Evolutionary conservation across 164 flowering plant species (phyloP), one percentile per base, ranked within the genome.

Genomic region (Tetracentron sinense): DNA sequence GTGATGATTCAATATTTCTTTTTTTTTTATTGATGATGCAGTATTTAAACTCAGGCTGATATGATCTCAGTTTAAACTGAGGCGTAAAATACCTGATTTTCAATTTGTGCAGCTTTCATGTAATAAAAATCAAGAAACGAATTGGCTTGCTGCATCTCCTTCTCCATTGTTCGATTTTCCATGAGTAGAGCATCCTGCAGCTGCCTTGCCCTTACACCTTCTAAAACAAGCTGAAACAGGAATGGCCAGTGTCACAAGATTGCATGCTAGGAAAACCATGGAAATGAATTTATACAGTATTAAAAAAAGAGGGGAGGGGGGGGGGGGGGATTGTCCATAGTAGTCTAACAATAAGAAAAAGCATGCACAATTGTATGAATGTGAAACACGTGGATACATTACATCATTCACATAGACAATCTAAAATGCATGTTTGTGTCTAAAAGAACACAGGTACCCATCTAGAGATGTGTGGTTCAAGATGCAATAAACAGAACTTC

Each of bases 151-250:
- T 82, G 87, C 72, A 89, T 66, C 61, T 80, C 82, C 69, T 63
- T 87, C 56, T 85, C 90, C 78, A 79, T 61, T 27, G 60, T 67
- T 62, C 58, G 74, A 56, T 81, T 92, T 15, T 88, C 95, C 78
- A 78, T 60, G 29, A 61, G 72, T 64, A 95, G 55, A 60, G 77
- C 62, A 69, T 82, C 79, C 63, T 72, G 82, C 66, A 74, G 60
- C 65, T 95, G 98, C 65, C 81, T 88, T 61, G 86, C 79, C 60
- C 62, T 78, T 61, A 77, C 74, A 52, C 96, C 95, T 67, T 95
- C 99, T 69, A 90, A 71, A 70, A 85, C 86, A 74, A 95, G 94
- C 99, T 95, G 89, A 23, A 77, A 68, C 51, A 66, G 31, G n/a
- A 58, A 59, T 25, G 7, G 31, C 16, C 30, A 56, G 21, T 28